Evolutionary conservation across 257 asterid species (phyloP).

Genomic region (Capsicum pubescens): DNA sequence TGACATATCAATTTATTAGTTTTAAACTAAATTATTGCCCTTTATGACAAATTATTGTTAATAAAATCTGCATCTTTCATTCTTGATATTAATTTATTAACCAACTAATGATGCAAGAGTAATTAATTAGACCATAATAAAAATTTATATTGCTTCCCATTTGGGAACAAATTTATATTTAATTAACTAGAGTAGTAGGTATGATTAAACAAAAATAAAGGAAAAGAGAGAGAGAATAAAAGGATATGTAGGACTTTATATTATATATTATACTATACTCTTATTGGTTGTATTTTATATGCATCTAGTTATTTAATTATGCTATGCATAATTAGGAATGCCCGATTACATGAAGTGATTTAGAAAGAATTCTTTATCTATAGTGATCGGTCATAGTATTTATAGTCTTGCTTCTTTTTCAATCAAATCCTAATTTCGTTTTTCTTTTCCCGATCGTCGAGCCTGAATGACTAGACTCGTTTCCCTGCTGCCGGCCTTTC

Average conservation of each 20-base stretch:
- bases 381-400: no score
- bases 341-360: no score
- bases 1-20: no score
- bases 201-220: background rate
- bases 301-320: background rate
- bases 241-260: background rate
- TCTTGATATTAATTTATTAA: background rate
- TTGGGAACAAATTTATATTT: background rate
- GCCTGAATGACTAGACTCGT: no score
- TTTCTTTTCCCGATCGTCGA: no score
- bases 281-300: background rate
- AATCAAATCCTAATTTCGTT: no score
- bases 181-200: conserved; percentile 20
- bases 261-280: background rate
- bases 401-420: no score
- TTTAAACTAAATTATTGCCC: background rate
- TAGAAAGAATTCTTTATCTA: no score
- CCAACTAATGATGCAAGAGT: background rate
- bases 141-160: background rate
- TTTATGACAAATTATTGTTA: background rate
- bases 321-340: no score
- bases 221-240: background rate
- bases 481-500: no score
- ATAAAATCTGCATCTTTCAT: background rate
- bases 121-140: background rate